Percentiles rank a stretch among this genome's conserved stretches.
phyloP scores from a whole-genome alignment of 2,329 filamentous ascomycete species.

The Sclerotinia subarctica region DNA sequence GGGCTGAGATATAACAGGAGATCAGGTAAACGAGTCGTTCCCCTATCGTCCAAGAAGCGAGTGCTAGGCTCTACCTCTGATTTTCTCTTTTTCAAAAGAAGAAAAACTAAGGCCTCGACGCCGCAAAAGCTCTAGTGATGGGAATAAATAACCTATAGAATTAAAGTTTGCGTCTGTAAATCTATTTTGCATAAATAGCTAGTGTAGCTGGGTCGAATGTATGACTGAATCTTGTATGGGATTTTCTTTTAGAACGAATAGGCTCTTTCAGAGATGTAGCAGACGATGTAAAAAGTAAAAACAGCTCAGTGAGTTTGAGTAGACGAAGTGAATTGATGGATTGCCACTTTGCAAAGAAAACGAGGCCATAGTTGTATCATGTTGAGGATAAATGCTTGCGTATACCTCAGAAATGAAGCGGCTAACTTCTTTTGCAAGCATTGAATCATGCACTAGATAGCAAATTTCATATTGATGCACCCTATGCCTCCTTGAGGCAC shows the following conservation, averaged over 20 bases:
- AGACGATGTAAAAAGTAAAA: neutral
- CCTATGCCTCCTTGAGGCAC: neutral
- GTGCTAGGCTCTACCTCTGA: neutral
- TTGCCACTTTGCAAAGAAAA: neutral
- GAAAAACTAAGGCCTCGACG: neutral
- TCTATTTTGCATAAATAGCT: neutral
- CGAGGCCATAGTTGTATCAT: neutral
- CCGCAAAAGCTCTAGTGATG: neutral
- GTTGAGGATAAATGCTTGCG: no score
- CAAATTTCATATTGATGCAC: neutral
- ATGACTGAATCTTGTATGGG: neutral
- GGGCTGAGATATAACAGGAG: neutral
- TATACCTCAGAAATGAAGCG: neutral
- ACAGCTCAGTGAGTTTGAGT: neutral
- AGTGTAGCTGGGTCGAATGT: neutral
- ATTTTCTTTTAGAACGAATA: no score
- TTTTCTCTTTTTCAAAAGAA: neutral
- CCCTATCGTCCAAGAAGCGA: neutral
- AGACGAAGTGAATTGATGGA: neutral
- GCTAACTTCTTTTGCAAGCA: neutral
- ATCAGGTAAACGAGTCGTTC: neutral
- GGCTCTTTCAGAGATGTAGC: neutral
- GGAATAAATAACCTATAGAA: neutral
- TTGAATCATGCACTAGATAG: neutral
- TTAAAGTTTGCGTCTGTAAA: neutral